phyloP scores from a whole-genome alignment of 2,329 filamentous ascomycete species.

The Dactylella cylindrospora region DNA sequence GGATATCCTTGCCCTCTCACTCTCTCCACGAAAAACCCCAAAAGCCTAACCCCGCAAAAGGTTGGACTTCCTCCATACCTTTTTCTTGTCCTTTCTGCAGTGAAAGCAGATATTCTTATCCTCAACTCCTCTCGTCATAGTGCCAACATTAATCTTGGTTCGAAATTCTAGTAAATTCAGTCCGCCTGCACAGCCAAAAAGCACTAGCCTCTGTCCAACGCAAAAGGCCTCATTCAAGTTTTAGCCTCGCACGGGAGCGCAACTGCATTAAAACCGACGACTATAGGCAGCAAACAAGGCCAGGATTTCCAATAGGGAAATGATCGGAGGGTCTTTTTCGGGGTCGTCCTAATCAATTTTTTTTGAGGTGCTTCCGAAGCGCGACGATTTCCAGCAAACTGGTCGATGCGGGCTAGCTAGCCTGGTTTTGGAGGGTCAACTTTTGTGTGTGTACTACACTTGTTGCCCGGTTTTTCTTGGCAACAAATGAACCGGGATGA shows the following conservation, averaged over 20 bases:
- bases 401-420: conserved; percentile 31
- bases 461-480: conserved; percentile 33
- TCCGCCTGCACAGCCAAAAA: not conserved
- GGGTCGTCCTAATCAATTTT: conserved; percentile 23
- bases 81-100: conserved; percentile 43
- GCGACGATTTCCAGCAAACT: conserved; percentile 42
- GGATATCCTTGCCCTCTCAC: conserved; percentile 29
- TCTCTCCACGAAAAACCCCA: conserved; percentile 23
- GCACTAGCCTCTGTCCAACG: not conserved
- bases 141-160: conserved; percentile 24
- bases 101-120: conserved; percentile 44
- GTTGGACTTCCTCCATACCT: conserved; percentile 31
- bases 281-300: conserved; percentile 16
- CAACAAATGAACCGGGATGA: conserved; percentile 34
- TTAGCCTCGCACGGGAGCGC: conserved; percentile 22
- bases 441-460: conserved; percentile 37
- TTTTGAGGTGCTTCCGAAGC: conserved; percentile 41
- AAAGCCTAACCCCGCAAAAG: too few species aligned
- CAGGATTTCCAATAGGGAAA: conserved; percentile 43
- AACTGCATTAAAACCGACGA: conserved; percentile 24
- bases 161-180: conserved; percentile 3
- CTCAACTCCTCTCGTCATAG: conserved; percentile 41
- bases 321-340: conserved; percentile 42
- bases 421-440: conserved; percentile 30
- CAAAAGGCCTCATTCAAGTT: conserved; percentile 16